Evolutionary conservation across 495 filamentous ascomycete genomes (phyloP), one percentile per base, ranked within the genome.

Genomic region (Haplographium delicatum): DNA sequence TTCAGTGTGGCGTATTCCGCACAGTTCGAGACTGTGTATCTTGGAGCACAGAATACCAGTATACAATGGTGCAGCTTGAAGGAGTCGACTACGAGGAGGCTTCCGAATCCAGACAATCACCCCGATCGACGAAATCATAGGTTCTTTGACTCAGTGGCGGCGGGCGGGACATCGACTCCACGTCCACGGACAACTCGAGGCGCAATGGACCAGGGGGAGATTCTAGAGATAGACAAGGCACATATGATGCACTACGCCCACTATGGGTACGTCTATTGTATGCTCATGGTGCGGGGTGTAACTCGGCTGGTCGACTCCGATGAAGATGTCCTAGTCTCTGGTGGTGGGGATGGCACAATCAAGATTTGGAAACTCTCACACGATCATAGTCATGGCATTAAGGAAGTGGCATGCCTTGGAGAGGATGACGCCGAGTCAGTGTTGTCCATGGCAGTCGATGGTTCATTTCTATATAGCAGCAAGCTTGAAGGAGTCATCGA

Each of bases 221-320:
- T 83, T 8, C 72, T 96, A 11, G 89, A 94, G 60, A 91, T 96
- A 60, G 87, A 89, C 59, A 81, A 82, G 22, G 74, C 85, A 11
- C 80, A 94, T 50, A 86, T 96, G 47, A 78, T 76, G 39, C 82
- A 95, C 41, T 98, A 95, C 63, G 88, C 93, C 0, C 93, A 98
- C 60, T 93, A 81, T 66, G 93, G 93, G 11, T 97, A 96, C 65
- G 79, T 97, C 0, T 95, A 97, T 59, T 94, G 88, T 57, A 96
- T 97, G 91, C 73, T 89, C 0, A 70, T 97, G 2, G 81, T 88
- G 2, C 79, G 76, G 35, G 85, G 83, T 0, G 65, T 69, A 0
- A 77, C 73, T 5, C 69, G 84, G 5, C 69, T 81, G 30, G 80
- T 80, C 0, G 78, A 82, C 2, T 70, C 79, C 0, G 78, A 81